phyloP scores from a whole-genome alignment of 2,329 filamentous ascomycete genomes.

The Xylariaceae sp. region DNA sequence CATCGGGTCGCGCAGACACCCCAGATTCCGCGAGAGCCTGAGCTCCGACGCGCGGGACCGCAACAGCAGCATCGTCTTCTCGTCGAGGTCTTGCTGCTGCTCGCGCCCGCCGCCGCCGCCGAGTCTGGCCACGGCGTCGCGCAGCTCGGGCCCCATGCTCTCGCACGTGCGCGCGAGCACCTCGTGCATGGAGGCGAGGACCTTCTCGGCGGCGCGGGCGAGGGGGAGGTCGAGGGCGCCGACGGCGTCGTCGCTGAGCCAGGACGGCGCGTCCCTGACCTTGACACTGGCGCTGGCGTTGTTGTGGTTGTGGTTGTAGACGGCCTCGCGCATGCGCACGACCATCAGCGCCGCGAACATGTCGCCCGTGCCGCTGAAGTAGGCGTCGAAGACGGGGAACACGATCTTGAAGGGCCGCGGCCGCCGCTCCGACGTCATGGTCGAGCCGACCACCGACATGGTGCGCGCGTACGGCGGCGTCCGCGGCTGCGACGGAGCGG shows the following conservation, averaged over 20 bases:
- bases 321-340: conserved; percentile 83
- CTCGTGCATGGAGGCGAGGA: conserved; percentile 89
- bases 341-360: conserved; percentile 96
- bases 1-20: conserved; percentile 67
- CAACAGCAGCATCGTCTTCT: conserved; percentile 66
- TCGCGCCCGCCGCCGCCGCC: no score
- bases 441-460: conserved; percentile 71
- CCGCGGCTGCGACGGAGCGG: conserved; percentile 18
- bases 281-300: conserved; percentile 25
- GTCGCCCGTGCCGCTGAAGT: conserved; percentile 95
- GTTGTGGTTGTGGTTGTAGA: conserved; percentile 43
- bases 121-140: conserved; percentile 45
- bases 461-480: conserved; percentile 36
- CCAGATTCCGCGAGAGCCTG: conserved; percentile 75
- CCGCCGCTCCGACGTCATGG: conserved; percentile 60
- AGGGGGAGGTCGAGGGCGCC: conserved; percentile 73
- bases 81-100: conserved; percentile 49
- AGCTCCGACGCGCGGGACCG: conserved; percentile 88
- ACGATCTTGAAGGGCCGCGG: conserved; percentile 87
- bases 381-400: conserved; percentile 85
- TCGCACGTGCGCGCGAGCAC: conserved; percentile 71
- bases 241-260: conserved; percentile 78
- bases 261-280: conserved; percentile 62
- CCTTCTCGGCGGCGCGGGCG: conserved; percentile 80
- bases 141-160: conserved; percentile 59